phyloP scores from a whole-genome alignment of 805 yeast genomes.

The Starmerella floris region DNA sequence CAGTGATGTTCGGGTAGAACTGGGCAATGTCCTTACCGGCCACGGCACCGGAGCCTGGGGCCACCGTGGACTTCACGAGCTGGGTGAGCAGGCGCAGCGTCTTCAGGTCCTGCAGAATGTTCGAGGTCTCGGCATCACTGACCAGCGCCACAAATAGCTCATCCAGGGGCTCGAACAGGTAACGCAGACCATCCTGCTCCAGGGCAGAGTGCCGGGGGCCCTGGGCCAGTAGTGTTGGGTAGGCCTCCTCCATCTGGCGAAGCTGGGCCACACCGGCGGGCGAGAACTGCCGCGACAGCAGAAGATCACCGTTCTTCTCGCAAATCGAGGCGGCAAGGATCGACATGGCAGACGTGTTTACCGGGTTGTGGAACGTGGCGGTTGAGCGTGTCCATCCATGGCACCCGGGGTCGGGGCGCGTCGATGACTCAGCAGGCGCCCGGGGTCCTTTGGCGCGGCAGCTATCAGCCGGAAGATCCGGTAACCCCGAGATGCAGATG shows the following conservation, averaged over 20 bases:
- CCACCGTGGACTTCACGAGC: constrained; percentile 58
- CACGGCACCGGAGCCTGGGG: constrained; percentile 8
- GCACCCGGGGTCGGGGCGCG: no score
- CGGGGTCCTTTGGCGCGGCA: no score
- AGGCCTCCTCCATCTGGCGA: constrained; percentile 69
- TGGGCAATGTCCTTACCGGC: constrained; percentile 76
- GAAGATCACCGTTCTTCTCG: constrained; percentile 83
- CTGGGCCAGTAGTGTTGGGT: constrained; percentile 64
- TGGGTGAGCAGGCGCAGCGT: constrained; percentile 77
- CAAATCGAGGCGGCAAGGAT: constrained; percentile 82
- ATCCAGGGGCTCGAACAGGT: constrained; percentile 91
- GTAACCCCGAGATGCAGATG: no score
- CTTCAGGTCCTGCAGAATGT: constrained; percentile 86
- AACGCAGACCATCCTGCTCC: constrained; percentile 83
- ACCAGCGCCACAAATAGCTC: constrained; percentile 81
- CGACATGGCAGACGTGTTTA: constrained; percentile 13
- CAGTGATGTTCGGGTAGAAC: constrained; percentile 74
- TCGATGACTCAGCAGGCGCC: no score
- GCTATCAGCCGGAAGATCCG: no score
- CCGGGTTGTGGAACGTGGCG: no score
- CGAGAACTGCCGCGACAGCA: constrained; percentile 81
- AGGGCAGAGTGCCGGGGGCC: constrained; percentile 81
- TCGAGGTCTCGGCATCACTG: constrained; percentile 74
- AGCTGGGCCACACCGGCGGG: constrained; percentile 76
- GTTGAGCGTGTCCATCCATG: no score